A percentile compares a stretch with the other conserved stretches of the same genome.
These are phyloP conservation scores for Phytopythium montanum DNA, from an alignment of 352 stramenopile species.

Conservation along the genomic window DNA sequence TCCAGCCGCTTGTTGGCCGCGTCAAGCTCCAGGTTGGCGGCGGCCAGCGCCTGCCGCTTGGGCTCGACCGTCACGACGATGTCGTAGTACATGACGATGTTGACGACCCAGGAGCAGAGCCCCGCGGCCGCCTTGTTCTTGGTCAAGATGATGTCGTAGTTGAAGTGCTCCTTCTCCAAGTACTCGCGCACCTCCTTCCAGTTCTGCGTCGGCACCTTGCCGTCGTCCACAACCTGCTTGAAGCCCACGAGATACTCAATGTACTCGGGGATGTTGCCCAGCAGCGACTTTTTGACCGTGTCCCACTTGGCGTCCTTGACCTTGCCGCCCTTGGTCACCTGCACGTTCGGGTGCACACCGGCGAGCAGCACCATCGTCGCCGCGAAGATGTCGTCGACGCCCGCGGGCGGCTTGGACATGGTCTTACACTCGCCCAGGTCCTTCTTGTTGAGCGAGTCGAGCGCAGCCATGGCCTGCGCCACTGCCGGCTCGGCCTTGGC, in stretches of 20 bases:
- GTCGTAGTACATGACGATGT: conserved; percentile 97
- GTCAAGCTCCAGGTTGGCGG: conserved; percentile 90
- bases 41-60: conserved; percentile 89
- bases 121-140: conserved; percentile 95
- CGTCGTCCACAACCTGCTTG: conserved; percentile 93
- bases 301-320: conserved; percentile 96
- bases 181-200: conserved; percentile 95
- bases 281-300: conserved; percentile 92
- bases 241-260: conserved; percentile 93
- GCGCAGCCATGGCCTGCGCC: conserved; percentile 93
- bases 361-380: conserved; percentile 93
- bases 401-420: conserved; percentile 93
- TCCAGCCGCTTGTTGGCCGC: conserved; percentile 86
- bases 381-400: conserved; percentile 95
- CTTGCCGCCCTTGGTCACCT: conserved; percentile 93
- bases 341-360: conserved; percentile 92
- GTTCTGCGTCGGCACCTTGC: conserved; percentile 89
- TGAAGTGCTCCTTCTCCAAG: conserved; percentile 94
- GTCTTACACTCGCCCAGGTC: conserved; percentile 96
- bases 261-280: conserved; percentile 95
- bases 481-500: conserved; percentile 94
- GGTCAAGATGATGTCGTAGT: conserved; percentile 91
- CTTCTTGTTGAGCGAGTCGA: conserved; percentile 96
- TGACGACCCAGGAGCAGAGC: conserved; percentile 94
- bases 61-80: conserved; percentile 94